These are phyloP conservation scores for Leishmania tropica DNA, from an alignment of 208 protist species.

Conservation along the genomic window DNA sequence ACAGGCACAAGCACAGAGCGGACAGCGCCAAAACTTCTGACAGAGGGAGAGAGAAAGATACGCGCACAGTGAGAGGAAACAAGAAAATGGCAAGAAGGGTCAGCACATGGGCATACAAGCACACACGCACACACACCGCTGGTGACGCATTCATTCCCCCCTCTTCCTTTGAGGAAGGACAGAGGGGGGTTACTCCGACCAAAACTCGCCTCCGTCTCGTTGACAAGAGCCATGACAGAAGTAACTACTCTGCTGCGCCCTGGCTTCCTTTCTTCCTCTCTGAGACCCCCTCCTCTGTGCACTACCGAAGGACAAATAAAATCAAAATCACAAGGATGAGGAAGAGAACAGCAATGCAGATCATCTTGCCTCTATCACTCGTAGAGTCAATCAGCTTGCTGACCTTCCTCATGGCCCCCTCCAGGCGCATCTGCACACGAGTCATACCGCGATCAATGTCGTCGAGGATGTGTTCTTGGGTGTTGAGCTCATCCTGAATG, in stretches of 20 bases:
- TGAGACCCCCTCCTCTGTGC: not conserved
- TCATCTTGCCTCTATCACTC: slow-evolving; percentile 79
- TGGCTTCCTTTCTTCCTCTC: not conserved
- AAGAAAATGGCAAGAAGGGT: not conserved
- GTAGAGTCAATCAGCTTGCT: slow-evolving; percentile 74
- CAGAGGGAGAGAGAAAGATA: not conserved
- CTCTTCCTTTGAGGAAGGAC: not conserved
- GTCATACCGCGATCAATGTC: slow-evolving; percentile 82
- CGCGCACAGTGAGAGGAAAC: not conserved
- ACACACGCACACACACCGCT: not conserved
- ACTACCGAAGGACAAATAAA: slow-evolving; percentile 33
- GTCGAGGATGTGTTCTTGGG: slow-evolving; percentile 78
- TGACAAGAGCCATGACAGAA: not conserved
- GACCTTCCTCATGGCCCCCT: slow-evolving; percentile 77
- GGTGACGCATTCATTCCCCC: not conserved
- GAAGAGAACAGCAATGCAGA: slow-evolving; percentile 78
- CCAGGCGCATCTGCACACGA: slow-evolving; percentile 67
- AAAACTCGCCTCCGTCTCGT: not conserved
- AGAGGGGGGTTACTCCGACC: not conserved
- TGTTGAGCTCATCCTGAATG: slow-evolving; percentile 81
- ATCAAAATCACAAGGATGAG: slow-evolving; percentile 73
- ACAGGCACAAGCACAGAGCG: not conserved
- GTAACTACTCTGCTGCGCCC: not conserved
- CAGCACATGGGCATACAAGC: not conserved
- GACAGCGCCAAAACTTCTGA: not conserved